Percentiles rank a stretch among this genome's conserved stretches.
These are phyloP conservation scores for Peronospora belbahrii DNA, from an alignment of 352 stramenopile species.

Conservation along the genomic window DNA sequence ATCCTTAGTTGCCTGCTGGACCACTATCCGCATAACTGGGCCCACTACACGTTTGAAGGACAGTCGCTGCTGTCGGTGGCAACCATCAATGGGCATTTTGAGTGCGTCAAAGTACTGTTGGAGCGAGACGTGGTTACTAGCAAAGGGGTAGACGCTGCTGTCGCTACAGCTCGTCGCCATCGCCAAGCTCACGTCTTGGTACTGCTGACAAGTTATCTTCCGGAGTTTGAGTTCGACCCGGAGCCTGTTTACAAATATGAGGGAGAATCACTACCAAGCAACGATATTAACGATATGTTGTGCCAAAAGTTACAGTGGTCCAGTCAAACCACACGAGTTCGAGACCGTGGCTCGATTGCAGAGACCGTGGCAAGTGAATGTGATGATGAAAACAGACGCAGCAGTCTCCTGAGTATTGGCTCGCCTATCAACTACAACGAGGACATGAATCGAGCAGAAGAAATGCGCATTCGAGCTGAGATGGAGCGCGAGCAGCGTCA, in stretches of 20 bases:
- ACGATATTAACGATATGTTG: neutral
- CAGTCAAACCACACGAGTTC: slow-evolving; percentile 3
- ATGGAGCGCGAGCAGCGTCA: slow-evolving; percentile 27
- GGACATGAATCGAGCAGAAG: slow-evolving; percentile 9
- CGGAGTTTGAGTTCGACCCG: slow-evolving; percentile 30
- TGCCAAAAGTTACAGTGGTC: slow-evolving; percentile 9
- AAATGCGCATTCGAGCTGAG: slow-evolving; percentile 25
- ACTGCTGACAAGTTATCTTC: slow-evolving; percentile 60
- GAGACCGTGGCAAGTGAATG: slow-evolving; percentile 33
- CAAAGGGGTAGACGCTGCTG: slow-evolving; percentile 36
- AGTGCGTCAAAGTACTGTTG: slow-evolving; percentile 55
- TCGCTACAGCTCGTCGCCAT: slow-evolving; percentile 41
- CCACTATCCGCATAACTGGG: slow-evolving; percentile 20
- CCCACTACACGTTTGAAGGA: slow-evolving; percentile 48
- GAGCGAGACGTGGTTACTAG: slow-evolving; percentile 18
- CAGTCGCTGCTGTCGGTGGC: slow-evolving; percentile 59
- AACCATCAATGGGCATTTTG: slow-evolving; percentile 58
- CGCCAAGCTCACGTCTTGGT: slow-evolving; percentile 63
- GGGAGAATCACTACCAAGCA: neutral
- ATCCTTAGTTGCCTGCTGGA: slow-evolving; percentile 50
- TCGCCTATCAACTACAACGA: slow-evolving; percentile 25
- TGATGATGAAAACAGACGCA: slow-evolving; percentile 26
- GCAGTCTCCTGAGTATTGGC: slow-evolving; percentile 13
- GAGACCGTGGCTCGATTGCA: slow-evolving; percentile 24
- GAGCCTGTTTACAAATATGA: slow-evolving; percentile 18